A percentile compares a stretch with the other conserved stretches of the same genome.
These are phyloP conservation scores for Rhipidocladum racemiflorum DNA, from an alignment of 176 grass and related monocot genomes.

Conservation along the genomic window DNA sequence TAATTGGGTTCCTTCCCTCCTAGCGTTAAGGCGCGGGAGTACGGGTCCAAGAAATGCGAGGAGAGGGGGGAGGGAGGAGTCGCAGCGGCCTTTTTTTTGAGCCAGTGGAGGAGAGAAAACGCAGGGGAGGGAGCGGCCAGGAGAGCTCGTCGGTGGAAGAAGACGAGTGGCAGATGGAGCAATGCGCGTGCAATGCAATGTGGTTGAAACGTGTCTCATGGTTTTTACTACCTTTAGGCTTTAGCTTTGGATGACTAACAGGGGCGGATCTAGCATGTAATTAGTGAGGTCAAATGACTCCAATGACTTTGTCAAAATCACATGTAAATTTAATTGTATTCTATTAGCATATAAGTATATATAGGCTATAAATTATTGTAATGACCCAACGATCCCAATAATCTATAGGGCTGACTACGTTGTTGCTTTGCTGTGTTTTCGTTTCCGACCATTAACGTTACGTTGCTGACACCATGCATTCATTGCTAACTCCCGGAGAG, in stretches of 20 bases:
- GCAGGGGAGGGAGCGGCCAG: constrained; percentile 24
- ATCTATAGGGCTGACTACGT: background rate
- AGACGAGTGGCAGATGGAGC: background rate
- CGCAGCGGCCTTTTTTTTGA: constrained; percentile 9
- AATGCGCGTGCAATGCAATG: background rate
- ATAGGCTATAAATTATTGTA: too few relatives aligned
- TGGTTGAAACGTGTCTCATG: constrained; percentile 5
- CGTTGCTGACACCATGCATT: background rate
- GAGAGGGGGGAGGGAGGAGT: background rate
- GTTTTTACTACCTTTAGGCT: constrained; percentile 17
- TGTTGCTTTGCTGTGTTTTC: background rate
- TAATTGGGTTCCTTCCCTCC: constrained; percentile 20
- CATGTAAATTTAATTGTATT: too few relatives aligned
- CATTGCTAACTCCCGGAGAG: background rate
- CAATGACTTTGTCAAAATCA: too few relatives aligned
- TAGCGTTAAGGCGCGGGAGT: constrained; percentile 11
- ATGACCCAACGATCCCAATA: too few relatives aligned
- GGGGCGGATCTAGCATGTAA: too few relatives aligned
- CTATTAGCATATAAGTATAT: too few relatives aligned
- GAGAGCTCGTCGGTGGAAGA: constrained; percentile 33
- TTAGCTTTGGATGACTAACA: constrained; percentile 21
- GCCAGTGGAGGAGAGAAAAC: constrained; percentile 33
- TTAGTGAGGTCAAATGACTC: too few relatives aligned
- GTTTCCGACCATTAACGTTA: background rate
- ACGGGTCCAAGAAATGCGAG: constrained; percentile 49